Percentiles rank a stretch among this genome's conserved stretches.
phyloP scores from a whole-genome alignment of 2,329 filamentous ascomycete species.

The Calonectria pseudoreteaudii region DNA sequence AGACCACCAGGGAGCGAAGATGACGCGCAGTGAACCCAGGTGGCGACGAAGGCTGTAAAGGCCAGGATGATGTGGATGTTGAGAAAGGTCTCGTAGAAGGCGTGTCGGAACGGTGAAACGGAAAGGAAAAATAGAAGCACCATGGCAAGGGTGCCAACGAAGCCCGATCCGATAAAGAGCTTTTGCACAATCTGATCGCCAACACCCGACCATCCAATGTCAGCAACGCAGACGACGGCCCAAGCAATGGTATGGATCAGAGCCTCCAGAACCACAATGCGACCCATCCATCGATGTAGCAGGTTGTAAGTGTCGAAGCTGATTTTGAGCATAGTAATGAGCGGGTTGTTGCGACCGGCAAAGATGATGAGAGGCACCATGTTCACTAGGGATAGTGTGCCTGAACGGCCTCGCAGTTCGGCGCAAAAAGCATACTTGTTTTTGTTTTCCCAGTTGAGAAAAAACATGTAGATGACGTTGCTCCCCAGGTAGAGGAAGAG shows the following conservation, averaged over 20 bases:
- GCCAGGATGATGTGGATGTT: conserved; percentile 85
- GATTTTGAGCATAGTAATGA: conserved; percentile 84
- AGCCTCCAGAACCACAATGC: conserved; percentile 76
- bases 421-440: conserved; percentile 77
- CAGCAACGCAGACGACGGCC: conserved; percentile 77
- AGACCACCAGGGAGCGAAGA: conserved; percentile 74
- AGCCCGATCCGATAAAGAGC: conserved; percentile 75
- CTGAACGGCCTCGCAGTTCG: conserved; percentile 86
- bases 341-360: conserved; percentile 91
- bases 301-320: conserved; percentile 97
- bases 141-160: conserved; percentile 71
- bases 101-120: conserved; percentile 85
- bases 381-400: conserved; percentile 86
- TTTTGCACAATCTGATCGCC: conserved; percentile 65
- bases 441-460: conserved; percentile 68
- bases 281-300: conserved; percentile 78
- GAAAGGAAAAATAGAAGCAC: conserved; percentile 76
- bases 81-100: conserved; percentile 97
- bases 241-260: conserved; percentile 79
- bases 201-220: conserved; percentile 72
- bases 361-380: conserved; percentile 92
- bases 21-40: conserved; percentile 82
- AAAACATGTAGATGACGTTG: conserved; percentile 73
- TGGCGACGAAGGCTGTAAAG: conserved; percentile 73
- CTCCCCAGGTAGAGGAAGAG: conserved; percentile 68